Evolutionary conservation across 1,284 basidiomycete genomes (phyloP).

Genomic region (Microbotryum scabiosae): DNA sequence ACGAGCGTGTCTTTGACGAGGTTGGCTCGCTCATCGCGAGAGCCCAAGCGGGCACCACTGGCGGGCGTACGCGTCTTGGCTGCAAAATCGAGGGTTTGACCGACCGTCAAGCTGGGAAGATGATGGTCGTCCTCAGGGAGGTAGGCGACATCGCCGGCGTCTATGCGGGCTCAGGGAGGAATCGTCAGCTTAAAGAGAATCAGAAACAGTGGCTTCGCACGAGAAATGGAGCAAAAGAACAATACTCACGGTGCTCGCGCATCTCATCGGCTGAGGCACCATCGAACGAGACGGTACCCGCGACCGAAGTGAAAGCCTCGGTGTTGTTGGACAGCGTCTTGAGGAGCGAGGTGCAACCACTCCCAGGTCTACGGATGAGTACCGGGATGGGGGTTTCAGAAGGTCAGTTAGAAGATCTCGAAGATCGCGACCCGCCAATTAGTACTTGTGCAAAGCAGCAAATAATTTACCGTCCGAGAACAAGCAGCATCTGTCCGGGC

Average conservation of each 20-base stretch:
- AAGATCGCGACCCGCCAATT: neutral
- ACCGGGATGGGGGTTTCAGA: neutral
- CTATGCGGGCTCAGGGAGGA: slow-evolving; percentile 25
- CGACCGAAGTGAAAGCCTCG: slow-evolving; percentile 45
- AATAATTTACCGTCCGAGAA: slow-evolving; percentile 44
- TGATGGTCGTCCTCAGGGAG: slow-evolving; percentile 48
- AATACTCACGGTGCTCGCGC: slow-evolving; percentile 20
- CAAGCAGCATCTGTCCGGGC: slow-evolving; percentile 53
- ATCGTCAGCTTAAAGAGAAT: too few relatives aligned
- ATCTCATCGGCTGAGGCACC: slow-evolving; percentile 42
- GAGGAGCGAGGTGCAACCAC: slow-evolving; percentile 54
- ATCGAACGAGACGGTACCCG: slow-evolving; percentile 42
- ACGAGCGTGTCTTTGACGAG: slow-evolving; percentile 30
- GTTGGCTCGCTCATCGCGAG: slow-evolving; percentile 19
- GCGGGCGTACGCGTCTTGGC: slow-evolving; percentile 25
- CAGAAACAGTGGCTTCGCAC: too few relatives aligned
- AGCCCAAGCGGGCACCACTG: slow-evolving; percentile 13
- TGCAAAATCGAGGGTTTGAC: slow-evolving; percentile 50
- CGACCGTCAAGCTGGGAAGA: slow-evolving; percentile 49
- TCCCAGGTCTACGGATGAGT: slow-evolving; percentile 22
- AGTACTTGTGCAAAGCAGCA: neutral
- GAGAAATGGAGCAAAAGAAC: neutral
- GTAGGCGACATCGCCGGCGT: slow-evolving; percentile 44
- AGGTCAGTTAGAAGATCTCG: neutral
- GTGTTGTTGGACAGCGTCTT: slow-evolving; percentile 51